Conservation (phyloP, 139 green algal species). For the Chlamydomonas applanata region DNA sequence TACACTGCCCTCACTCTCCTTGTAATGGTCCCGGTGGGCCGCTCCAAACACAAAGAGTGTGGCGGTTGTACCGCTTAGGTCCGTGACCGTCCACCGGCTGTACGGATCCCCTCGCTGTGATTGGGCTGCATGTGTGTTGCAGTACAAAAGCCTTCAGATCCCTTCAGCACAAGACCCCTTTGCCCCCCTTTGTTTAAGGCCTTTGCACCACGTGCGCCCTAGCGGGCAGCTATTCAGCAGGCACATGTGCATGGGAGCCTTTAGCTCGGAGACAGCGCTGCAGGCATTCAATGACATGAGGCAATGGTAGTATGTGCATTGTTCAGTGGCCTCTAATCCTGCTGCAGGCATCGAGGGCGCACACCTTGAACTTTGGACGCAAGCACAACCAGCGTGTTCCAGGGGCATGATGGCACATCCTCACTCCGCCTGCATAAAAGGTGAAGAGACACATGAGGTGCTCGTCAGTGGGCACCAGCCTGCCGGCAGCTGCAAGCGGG, state of each 20-base stretch:
- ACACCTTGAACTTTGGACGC: constrained; percentile 28
- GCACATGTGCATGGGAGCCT: not conserved
- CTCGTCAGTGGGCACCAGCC: not conserved
- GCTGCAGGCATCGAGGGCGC: too few species aligned
- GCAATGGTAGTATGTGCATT: too few species aligned
- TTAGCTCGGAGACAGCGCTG: not conserved
- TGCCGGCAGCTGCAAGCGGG: not conserved
- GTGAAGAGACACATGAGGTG: too few species aligned
- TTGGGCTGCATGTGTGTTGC: not conserved
- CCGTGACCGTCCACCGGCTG: constrained; percentile 22
- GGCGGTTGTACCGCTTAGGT: constrained; percentile 7
- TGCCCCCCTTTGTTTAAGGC: not conserved
- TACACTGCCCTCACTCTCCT: constrained; percentile 34
- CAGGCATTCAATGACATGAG: not conserved
- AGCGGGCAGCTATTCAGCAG: not conserved
- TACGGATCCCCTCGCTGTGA: constrained; percentile 1
- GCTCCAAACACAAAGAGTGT: constrained; percentile 19
- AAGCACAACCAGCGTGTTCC: constrained; percentile 25
- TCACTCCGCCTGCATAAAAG: too few species aligned
- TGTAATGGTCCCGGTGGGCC: constrained; percentile 31
- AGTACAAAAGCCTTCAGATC: too few species aligned
- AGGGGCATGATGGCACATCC: not conserved
- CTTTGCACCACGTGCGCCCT: not conserved
- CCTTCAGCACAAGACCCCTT: not conserved
- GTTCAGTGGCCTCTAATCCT: too few species aligned